Conservation (phyloP, 306 rosid species). For the Gastrolobium villosum region DNA sequence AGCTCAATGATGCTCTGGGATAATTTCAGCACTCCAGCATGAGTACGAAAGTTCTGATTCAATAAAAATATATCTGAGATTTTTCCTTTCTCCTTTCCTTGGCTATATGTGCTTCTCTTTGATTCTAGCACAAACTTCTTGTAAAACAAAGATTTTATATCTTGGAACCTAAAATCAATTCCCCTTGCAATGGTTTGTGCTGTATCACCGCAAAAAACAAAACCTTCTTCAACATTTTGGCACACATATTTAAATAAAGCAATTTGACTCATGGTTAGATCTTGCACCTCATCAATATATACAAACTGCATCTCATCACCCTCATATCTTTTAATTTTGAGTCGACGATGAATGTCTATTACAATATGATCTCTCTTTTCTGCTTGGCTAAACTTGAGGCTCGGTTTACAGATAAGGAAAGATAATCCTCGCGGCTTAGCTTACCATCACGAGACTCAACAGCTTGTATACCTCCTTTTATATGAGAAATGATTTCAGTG, state of each 20-base stretch:
- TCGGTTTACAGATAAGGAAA: constrained; percentile 54
- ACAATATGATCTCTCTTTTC: constrained; percentile 70
- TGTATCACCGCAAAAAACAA: constrained; percentile 87
- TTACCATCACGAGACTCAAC: constrained; percentile 55
- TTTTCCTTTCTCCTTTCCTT: constrained; percentile 56
- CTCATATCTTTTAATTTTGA: constrained; percentile 51
- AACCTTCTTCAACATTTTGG: constrained; percentile 82
- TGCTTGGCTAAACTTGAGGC: constrained; percentile 56
- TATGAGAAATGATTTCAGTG: constrained; percentile 75
- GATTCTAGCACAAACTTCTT: constrained; percentile 64
- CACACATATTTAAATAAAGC: constrained; percentile 76
- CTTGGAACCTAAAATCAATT: constrained; percentile 81
- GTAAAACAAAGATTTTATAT: constrained; percentile 71
- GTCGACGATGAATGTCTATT: constrained; percentile 66
- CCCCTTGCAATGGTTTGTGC: constrained; percentile 91
- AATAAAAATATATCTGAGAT: constrained; percentile 61
- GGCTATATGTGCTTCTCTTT: constrained; percentile 27
- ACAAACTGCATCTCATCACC: constrained; percentile 72
- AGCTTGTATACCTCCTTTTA: constrained; percentile 69
- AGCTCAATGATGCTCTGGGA: constrained; percentile 78
- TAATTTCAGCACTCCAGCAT: constrained; percentile 73
- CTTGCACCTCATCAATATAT: constrained; percentile 90
- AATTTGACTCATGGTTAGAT: constrained; percentile 83
- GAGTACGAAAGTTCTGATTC: constrained; percentile 82
- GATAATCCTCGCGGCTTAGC: constrained; percentile 64